Evolutionary conservation across 108 stramenopile species (phyloP).

Genomic region (Nitzschia sp.): DNA sequence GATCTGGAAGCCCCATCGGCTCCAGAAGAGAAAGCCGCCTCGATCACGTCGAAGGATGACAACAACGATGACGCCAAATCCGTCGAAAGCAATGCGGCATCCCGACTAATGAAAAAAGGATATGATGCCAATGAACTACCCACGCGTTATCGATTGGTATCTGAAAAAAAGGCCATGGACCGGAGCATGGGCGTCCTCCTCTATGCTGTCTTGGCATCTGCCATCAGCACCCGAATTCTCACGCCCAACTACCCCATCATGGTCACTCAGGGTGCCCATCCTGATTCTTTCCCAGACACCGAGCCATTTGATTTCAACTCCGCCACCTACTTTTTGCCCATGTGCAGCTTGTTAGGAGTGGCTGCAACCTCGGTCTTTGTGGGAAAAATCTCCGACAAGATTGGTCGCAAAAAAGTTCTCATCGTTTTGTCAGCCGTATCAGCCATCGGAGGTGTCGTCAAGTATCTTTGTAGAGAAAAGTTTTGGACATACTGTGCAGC

Average conservation of each 20-base stretch:
- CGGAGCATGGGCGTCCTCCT: slow-evolving; percentile 28
- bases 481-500: slow-evolving; percentile 49
- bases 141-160: slow-evolving; percentile 12
- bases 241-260: slow-evolving; percentile 54
- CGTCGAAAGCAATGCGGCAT: too few relatives aligned
- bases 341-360: slow-evolving; percentile 46
- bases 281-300: slow-evolving; percentile 42
- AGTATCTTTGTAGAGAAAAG: slow-evolving; percentile 32
- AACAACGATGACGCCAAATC: too few relatives aligned
- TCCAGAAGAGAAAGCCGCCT: too few relatives aligned
- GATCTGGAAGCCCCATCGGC: too few relatives aligned
- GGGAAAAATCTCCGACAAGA: slow-evolving; percentile 33
- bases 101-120: background rate
- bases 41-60: too few relatives aligned
- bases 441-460: slow-evolving; percentile 36
- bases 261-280: slow-evolving; percentile 33
- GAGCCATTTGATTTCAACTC: slow-evolving; percentile 49
- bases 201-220: slow-evolving; percentile 21
- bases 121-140: background rate
- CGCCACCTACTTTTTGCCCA: slow-evolving; percentile 58
- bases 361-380: slow-evolving; percentile 42
- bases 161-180: slow-evolving; percentile 30
- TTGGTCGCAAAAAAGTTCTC: slow-evolving; percentile 40
- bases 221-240: slow-evolving; percentile 50
- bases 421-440: slow-evolving; percentile 24